Evolutionary conservation across 2,329 filamentous ascomycete genomes (phyloP).

Genomic region (Botrytis medusae): DNA sequence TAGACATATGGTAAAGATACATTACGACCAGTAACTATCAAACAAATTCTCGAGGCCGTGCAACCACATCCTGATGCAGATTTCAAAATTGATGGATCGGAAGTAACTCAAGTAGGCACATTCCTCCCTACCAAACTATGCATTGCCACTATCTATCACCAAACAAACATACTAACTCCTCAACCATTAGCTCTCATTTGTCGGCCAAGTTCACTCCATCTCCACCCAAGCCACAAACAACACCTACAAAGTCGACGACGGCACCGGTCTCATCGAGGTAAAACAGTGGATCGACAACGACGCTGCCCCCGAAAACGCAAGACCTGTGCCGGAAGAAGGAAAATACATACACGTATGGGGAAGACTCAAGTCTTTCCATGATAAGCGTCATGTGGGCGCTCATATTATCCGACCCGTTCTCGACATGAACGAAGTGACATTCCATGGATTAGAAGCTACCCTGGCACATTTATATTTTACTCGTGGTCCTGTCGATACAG

Average conservation of each 20-base stretch:
- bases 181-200: slow-evolving; percentile 67
- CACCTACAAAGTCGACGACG: slow-evolving; percentile 92
- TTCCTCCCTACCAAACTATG: background rate
- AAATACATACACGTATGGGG: slow-evolving; percentile 86
- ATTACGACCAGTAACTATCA: slow-evolving; percentile 90
- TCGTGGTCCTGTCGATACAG: slow-evolving; percentile 56
- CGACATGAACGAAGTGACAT: slow-evolving; percentile 90
- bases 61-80: slow-evolving; percentile 72
- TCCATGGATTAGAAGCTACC: slow-evolving; percentile 86
- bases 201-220: slow-evolving; percentile 88
- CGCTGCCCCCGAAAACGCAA: slow-evolving; percentile 45
- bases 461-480: slow-evolving; percentile 84
- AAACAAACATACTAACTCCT: slow-evolving; percentile 16
- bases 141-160: background rate
- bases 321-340: slow-evolving; percentile 62
- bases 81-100: slow-evolving; percentile 78
- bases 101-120: slow-evolving; percentile 57
- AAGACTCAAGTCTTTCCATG: slow-evolving; percentile 77
- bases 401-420: slow-evolving; percentile 76
- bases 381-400: slow-evolving; percentile 77
- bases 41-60: slow-evolving; percentile 83
- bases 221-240: slow-evolving; percentile 86
- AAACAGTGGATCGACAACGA: slow-evolving; percentile 72
- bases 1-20: slow-evolving; percentile 71
- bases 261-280: slow-evolving; percentile 87